A percentile compares a stretch with the other conserved stretches of the same genome.
Conservation (phyloP, 805 yeast species). For the Kodamaea sagamina region DNA sequence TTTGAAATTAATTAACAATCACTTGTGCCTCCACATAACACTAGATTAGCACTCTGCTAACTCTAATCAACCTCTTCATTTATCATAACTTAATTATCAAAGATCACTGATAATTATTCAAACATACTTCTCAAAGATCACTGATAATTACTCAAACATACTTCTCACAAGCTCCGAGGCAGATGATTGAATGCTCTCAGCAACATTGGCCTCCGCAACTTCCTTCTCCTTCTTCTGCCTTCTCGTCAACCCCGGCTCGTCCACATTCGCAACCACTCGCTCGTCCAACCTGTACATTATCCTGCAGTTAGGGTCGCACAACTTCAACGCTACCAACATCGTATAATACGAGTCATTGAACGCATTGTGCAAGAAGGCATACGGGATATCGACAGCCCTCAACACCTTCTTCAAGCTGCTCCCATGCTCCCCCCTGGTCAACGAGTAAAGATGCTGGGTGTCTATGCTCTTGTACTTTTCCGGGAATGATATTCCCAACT, state of each 20-base stretch:
- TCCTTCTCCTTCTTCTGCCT: slow-evolving; percentile 3
- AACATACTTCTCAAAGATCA: too few relatives aligned
- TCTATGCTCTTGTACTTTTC: slow-evolving; percentile 38
- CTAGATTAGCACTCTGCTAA: too few relatives aligned
- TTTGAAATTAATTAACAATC: too few relatives aligned
- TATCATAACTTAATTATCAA: too few relatives aligned
- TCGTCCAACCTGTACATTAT: slow-evolving; percentile 3
- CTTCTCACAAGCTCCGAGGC: slow-evolving; percentile 1
- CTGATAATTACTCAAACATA: not conserved
- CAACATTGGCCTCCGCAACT: slow-evolving; percentile 4
- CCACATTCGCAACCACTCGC: not conserved
- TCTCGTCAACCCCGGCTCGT: slow-evolving; percentile 1
- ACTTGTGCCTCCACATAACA: too few relatives aligned
- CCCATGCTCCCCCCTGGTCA: slow-evolving; percentile 43
- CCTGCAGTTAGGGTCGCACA: slow-evolving; percentile 41
- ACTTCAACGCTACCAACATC: slow-evolving; percentile 47
- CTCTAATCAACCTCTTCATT: too few relatives aligned
- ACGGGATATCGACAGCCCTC: slow-evolving; percentile 52
- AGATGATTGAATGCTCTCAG: not conserved
- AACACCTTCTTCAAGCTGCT: slow-evolving; percentile 49
- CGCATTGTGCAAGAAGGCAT: slow-evolving; percentile 65
- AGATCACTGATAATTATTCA: too few relatives aligned
- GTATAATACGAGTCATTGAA: slow-evolving; percentile 73
- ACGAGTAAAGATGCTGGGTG: slow-evolving; percentile 47
- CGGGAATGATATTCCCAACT: slow-evolving; percentile 51